A percentile compares a stretch with the other conserved stretches of the same genome.
Conservation (phyloP, 2,329 filamentous ascomycete genomes). For the Cordyceps cateniannulata region DNA sequence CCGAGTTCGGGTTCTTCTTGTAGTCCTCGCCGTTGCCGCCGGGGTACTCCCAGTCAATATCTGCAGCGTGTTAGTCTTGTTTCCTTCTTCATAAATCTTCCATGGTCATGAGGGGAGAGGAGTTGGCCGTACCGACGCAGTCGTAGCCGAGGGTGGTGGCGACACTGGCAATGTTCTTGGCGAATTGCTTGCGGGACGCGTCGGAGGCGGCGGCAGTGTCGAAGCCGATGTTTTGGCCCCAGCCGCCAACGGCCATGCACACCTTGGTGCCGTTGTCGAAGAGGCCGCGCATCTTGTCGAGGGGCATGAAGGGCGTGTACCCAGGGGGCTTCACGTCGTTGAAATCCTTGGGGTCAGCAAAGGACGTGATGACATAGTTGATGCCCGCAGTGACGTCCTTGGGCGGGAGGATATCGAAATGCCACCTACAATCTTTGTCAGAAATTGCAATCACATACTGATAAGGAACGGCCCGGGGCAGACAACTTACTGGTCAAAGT, state of each 20-base stretch:
- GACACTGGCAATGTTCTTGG: slow-evolving; percentile 50
- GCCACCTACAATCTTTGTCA: slow-evolving; percentile 32
- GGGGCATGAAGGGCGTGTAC: slow-evolving; percentile 47
- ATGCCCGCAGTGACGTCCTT: slow-evolving; percentile 36
- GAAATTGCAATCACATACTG: not conserved
- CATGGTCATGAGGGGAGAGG: not conserved
- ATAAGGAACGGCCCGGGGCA: not conserved
- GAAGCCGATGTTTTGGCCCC: slow-evolving; percentile 57
- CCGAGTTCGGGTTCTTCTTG: slow-evolving; percentile 51
- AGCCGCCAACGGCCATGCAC: slow-evolving; percentile 59
- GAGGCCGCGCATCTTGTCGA: slow-evolving; percentile 43
- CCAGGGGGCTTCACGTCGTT: slow-evolving; percentile 32
- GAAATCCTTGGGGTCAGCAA: slow-evolving; percentile 45
- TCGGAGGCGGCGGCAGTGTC: slow-evolving; percentile 40
- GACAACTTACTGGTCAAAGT: slow-evolving; percentile 38
- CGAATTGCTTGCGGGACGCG: slow-evolving; percentile 41
- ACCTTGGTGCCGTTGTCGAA: slow-evolving; percentile 50
- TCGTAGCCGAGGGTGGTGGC: slow-evolving; percentile 51
- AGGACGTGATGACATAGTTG: slow-evolving; percentile 49
- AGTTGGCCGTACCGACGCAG: slow-evolving; percentile 40
- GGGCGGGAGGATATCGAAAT: slow-evolving; percentile 24
- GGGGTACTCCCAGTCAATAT: slow-evolving; percentile 62
- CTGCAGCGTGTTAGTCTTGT: slow-evolving; percentile 23
- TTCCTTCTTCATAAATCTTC: no score
- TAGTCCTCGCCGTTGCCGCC: slow-evolving; percentile 65